A percentile compares a stretch with the other conserved stretches of the same genome.
Evolutionary conservation across 164 flowering plant genomes (phyloP).

Genomic region (Chimonanthus salicifolius): DNA sequence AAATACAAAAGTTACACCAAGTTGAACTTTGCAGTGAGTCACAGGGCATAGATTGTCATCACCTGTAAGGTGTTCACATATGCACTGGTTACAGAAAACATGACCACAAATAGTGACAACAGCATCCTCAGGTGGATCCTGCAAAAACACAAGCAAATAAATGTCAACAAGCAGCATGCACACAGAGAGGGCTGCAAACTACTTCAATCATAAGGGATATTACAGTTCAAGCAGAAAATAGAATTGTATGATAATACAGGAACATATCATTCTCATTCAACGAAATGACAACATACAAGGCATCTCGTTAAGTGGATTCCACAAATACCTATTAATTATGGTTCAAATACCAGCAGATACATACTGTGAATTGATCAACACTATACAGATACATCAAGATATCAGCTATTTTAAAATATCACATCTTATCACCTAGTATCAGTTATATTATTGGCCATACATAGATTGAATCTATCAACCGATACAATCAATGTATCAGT

Average conservation of each 20-base stretch:
- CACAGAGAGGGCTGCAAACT: background rate
- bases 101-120: conserved; percentile 89
- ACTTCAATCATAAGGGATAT: too few relatives aligned
- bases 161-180: background rate
- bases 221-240: background rate
- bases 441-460: too few relatives aligned
- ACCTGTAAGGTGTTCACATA: conserved; percentile 69
- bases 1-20: conserved; percentile 61
- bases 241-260: background rate
- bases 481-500: too few relatives aligned
- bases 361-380: too few relatives aligned
- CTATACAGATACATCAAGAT: too few relatives aligned
- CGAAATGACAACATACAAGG: background rate
- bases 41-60: conserved; percentile 81
- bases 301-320: too few relatives aligned
- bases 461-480: too few relatives aligned
- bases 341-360: too few relatives aligned
- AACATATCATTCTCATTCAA: background rate
- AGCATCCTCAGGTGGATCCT: conserved; percentile 97
- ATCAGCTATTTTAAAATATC: too few relatives aligned
- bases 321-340: too few relatives aligned
- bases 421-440: too few relatives aligned
- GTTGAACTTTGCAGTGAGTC: conserved; percentile 53
- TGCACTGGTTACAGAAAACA: conserved; percentile 91
- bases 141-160: conserved; percentile 17